Evolutionary conservation across 2,329 filamentous ascomycete genomes (phyloP).

Genomic region (Fusarium incarnatum): DNA sequence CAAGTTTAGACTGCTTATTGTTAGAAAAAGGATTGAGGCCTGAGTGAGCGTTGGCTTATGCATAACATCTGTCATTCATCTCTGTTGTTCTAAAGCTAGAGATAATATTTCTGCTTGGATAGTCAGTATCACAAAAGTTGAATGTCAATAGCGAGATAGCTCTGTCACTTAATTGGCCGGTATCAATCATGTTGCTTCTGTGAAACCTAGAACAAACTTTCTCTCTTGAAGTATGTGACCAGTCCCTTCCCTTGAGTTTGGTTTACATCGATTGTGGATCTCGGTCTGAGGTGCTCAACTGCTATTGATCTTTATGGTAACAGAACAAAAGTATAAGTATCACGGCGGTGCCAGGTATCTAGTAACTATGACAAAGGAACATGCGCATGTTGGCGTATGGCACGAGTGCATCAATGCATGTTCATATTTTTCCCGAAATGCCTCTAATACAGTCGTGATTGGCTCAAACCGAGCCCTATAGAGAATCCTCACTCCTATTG

Average conservation of each 20-base stretch:
- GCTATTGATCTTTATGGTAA: background rate
- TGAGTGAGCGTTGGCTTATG: background rate
- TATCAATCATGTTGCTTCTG: background rate
- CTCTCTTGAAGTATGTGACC: background rate
- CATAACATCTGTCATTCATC: background rate
- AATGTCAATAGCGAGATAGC: background rate
- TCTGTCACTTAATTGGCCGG: background rate
- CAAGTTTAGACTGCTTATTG: background rate
- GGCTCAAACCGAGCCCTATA: slow-evolving; percentile 48
- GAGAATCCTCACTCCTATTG: slow-evolving; percentile 56
- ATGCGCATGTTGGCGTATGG: slow-evolving; percentile 31
- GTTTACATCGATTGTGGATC: background rate
- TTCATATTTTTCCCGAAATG: slow-evolving; percentile 53
- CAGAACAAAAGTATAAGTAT: background rate
- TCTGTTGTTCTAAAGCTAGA: background rate
- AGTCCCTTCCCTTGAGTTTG: background rate
- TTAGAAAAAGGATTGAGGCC: background rate
- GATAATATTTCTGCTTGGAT: background rate
- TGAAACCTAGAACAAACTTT: background rate
- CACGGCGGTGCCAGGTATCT: background rate
- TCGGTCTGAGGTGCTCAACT: background rate
- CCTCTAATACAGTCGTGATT: slow-evolving; percentile 55
- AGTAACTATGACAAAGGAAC: background rate
- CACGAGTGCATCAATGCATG: slow-evolving; percentile 49
- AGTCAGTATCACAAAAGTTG: background rate